Evolutionary conservation across 2,329 filamentous ascomycete species (phyloP).

Genomic region (Diaporthe ampelina): DNA sequence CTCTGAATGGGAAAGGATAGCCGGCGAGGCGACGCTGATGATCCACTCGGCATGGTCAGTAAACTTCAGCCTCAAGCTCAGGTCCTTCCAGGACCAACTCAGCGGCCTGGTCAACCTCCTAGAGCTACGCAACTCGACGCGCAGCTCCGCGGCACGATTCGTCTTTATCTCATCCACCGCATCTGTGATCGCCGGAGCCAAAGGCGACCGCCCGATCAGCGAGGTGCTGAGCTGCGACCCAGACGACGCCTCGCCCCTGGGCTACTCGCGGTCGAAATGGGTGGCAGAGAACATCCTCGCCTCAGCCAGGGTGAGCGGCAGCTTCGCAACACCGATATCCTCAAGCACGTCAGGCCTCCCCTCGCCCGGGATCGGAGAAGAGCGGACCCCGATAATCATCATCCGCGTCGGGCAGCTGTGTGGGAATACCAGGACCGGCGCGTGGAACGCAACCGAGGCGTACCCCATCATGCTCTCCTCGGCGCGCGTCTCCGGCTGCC

Average conservation of each 20-base stretch:
- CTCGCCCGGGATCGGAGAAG: constrained; percentile 21
- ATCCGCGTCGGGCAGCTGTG: constrained; percentile 62
- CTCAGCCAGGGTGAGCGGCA: constrained; percentile 49
- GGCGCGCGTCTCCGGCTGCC: constrained; percentile 52
- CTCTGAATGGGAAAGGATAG: constrained; percentile 56
- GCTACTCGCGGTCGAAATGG: constrained; percentile 71
- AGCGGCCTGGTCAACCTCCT: constrained; percentile 63
- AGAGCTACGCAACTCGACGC: constrained; percentile 30
- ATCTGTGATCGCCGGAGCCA: constrained; percentile 38
- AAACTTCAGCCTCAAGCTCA: constrained; percentile 66
- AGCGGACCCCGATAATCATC: constrained; percentile 52
- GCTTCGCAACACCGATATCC: constrained; percentile 15
- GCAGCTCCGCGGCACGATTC: constrained; percentile 40
- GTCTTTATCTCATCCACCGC: constrained; percentile 49
- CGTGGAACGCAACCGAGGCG: constrained; percentile 64
- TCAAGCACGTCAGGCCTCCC: constrained; percentile 40
- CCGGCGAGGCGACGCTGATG: constrained; percentile 58
- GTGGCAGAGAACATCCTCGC: constrained; percentile 69
- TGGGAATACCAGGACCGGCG: constrained; percentile 53
- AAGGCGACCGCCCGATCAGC: constrained; percentile 48
- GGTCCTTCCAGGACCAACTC: constrained; percentile 61
- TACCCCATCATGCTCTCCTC: constrained; percentile 63
- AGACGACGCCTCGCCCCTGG: constrained; percentile 60
- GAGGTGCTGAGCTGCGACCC: constrained; percentile 59
- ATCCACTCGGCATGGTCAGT: constrained; percentile 68